These are phyloP conservation scores for Aegilops umbellulata DNA, from an alignment of 176 grass and related monocot genomes.

Conservation along the genomic window DNA sequence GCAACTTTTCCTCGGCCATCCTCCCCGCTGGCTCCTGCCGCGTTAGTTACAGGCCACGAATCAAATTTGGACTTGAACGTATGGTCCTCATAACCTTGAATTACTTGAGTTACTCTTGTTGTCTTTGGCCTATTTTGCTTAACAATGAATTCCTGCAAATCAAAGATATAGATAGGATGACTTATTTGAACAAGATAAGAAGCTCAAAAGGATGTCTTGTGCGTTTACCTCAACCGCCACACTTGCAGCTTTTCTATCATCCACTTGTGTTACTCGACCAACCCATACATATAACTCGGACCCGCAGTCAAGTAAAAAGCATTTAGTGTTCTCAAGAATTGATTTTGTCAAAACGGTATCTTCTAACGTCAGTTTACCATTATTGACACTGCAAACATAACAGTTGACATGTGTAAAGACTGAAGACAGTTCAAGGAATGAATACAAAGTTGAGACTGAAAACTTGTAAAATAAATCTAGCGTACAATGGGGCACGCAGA, in stretches of 20 bases:
- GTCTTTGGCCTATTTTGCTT: conserved; percentile 75
- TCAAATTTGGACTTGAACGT: conserved; percentile 90
- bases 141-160: conserved; percentile 66
- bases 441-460: neutral
- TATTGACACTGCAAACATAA: conserved; percentile 65
- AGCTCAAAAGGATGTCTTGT: neutral
- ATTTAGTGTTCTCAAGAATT: conserved; percentile 87
- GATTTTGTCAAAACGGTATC: conserved; percentile 66
- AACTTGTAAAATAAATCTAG: neutral
- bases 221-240: conserved; percentile 79
- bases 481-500: neutral
- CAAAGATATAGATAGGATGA: conserved; percentile 17
- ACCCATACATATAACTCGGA: conserved; percentile 96
- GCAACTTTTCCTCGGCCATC: conserved; percentile 62
- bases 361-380: conserved; percentile 82
- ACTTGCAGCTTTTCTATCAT: conserved; percentile 90
- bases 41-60: conserved; percentile 61
- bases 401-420: conserved; percentile 9
- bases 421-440: neutral
- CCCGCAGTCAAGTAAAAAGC: conserved; percentile 90
- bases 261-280: conserved; percentile 89
- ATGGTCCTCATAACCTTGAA: conserved; percentile 92
- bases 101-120: conserved; percentile 62
- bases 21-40: conserved; percentile 37
- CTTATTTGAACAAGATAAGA: conserved; percentile 17